Conservation (phyloP, 1,284 basidiomycete species). For the Puccinia horiana region DNA sequence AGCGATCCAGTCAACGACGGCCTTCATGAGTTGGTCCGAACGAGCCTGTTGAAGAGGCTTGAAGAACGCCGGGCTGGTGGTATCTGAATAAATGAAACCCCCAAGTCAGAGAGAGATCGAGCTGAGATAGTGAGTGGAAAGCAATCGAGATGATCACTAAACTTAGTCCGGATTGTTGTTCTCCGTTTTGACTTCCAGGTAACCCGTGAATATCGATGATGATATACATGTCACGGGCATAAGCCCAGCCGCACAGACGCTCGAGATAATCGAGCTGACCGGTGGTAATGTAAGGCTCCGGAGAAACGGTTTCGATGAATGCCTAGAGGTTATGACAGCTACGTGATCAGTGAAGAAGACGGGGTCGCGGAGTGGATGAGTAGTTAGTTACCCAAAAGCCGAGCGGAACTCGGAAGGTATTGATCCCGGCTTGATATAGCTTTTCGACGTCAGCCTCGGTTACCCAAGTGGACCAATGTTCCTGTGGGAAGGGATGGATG, state of each 20-base stretch:
- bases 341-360: too few species aligned
- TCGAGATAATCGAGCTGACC: conserved; percentile 54
- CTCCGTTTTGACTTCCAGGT: conserved; percentile 60
- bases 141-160: not conserved
- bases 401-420: conserved; percentile 28
- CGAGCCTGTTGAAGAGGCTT: conserved; percentile 52
- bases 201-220: conserved; percentile 61
- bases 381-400: conserved; percentile 42
- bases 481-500: conserved; percentile 51
- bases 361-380: conserved; percentile 52
- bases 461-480: conserved; percentile 59
- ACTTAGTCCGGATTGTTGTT: conserved; percentile 54
- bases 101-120: not conserved
- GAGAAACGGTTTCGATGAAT: conserved; percentile 18
- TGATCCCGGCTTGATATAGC: conserved; percentile 52
- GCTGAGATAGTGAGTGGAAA: not conserved
- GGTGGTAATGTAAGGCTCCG: conserved; percentile 55
- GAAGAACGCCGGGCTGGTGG: conserved; percentile 51
- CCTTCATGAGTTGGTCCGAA: conserved; percentile 53
- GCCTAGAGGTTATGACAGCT: conserved; percentile 42
- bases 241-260: conserved; percentile 52
- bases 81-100: conserved; percentile 7
- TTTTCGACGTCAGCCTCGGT: conserved; percentile 59
- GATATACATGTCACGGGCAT: conserved; percentile 59
- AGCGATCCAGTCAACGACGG: conserved; percentile 54